Base-by-base conservation (phyloP, 805 yeast species). In the Saturnispora besseyi region DNA sequence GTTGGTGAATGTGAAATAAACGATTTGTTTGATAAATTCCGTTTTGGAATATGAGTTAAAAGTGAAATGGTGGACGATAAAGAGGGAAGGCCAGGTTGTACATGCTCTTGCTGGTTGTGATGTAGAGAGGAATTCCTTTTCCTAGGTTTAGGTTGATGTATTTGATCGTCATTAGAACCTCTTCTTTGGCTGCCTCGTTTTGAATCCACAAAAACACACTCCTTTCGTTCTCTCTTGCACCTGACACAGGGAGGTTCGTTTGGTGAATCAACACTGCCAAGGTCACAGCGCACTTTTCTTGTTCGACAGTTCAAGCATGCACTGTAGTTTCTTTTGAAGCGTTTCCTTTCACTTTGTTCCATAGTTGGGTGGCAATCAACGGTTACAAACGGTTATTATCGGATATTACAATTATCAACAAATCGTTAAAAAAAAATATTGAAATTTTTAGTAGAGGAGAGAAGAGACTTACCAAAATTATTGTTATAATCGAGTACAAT, bases 221-320 rank as follows among this genome's bases (percentile, higher is more conserved):
- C 88, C 56, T 78, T 78, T 13, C 95, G 72, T 61, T 90, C 96
- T 41, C 97, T 73, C 53, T 76, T 74, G 60, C 98, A 90, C 45
- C 97, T 69, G 2, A 79, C 82, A 71, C 98, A 90, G 3, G 95
- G 93, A 3, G 95, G 93, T 4, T 78, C 80, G 42, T 73, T 72
- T 0, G 95, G 95, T 53, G 75, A 74, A 45, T 80, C 83, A 7
- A 81, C 77, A 9, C 82, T 78, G 2, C 96, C 96, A 56, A 90
- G 67, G 61, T 88, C 95, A 69, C 98, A 90, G 59, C 81, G 81
- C 41, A 87, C 87, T 60, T 90, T 91, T 40, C 95, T 75, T 6
- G 81, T 77, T 15, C 96, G 76, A 62, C 98, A 90, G 65, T 81
- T 86, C 45, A 86, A 66, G 59, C 98, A 90, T 1, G 97, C 97